Percentiles rank a stretch among this genome's conserved stretches.
Evolutionary conservation across 2,329 filamentous ascomycete genomes (phyloP).

Genomic region (Colletotrichum agaves): DNA sequence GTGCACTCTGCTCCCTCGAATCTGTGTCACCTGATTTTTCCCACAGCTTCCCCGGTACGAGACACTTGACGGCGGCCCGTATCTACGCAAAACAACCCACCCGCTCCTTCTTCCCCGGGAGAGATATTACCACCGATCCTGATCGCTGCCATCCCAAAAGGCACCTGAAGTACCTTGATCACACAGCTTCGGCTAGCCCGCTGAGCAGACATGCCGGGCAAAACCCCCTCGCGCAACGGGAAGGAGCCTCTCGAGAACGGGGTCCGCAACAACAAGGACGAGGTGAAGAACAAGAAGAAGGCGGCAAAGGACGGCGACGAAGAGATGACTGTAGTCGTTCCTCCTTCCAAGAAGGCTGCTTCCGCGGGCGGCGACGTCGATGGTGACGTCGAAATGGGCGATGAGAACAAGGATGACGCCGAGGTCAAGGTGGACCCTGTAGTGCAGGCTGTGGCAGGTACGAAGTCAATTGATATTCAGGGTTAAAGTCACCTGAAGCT

Average conservation of each 20-base stretch:
- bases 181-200: constrained; percentile 23
- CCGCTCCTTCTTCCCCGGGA: constrained; percentile 20
- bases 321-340: constrained; percentile 85
- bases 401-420: constrained; percentile 61
- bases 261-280: constrained; percentile 74
- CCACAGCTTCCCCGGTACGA: neutral
- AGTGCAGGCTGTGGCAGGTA: constrained; percentile 70
- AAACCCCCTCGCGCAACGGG: constrained; percentile 78
- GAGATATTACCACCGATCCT: constrained; percentile 16
- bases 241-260: constrained; percentile 77
- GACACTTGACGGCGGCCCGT: constrained; percentile 15
- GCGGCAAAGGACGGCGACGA: constrained; percentile 73
- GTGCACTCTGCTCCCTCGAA: neutral
- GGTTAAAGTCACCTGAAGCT: neutral
- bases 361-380: constrained; percentile 69
- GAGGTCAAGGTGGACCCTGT: constrained; percentile 70
- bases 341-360: constrained; percentile 74
- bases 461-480: constrained; percentile 39
- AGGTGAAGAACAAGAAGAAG: constrained; percentile 76
- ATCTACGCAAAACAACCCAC: constrained; percentile 28
- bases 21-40: constrained; percentile 24
- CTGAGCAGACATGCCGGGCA: constrained; percentile 70
- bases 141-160: constrained; percentile 34
- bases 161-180: constrained; percentile 24
- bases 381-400: constrained; percentile 78